These are phyloP conservation scores for Physcia stellaris DNA, from an alignment of 495 filamentous ascomycete genomes.

Conservation along the genomic window DNA sequence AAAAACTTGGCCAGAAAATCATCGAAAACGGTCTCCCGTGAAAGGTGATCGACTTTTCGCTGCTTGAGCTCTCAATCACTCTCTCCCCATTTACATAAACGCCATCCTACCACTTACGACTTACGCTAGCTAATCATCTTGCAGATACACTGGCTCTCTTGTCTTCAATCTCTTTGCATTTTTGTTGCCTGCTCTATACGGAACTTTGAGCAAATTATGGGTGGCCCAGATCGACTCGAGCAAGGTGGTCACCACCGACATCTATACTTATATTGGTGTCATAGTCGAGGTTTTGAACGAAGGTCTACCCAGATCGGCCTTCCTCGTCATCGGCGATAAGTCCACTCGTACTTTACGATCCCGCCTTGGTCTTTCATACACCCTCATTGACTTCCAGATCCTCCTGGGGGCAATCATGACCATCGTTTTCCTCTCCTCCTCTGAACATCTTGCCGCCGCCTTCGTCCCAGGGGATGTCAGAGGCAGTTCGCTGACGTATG, in stretches of 20 bases:
- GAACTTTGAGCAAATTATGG: slow-evolving; percentile 61
- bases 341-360: slow-evolving; percentile 34
- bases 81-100: no score
- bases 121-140: no score
- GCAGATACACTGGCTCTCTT: slow-evolving; percentile 41
- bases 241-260: slow-evolving; percentile 55
- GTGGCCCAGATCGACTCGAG: slow-evolving; percentile 53
- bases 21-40: no score
- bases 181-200: slow-evolving; percentile 53
- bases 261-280: slow-evolving; percentile 48
- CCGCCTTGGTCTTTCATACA: slow-evolving; percentile 47
- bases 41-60: no score
- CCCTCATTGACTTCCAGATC: slow-evolving; percentile 46
- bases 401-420: slow-evolving; percentile 46
- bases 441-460: slow-evolving; percentile 37
- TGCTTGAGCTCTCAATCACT: no score
- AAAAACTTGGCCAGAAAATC: no score
- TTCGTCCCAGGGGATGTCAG: slow-evolving; percentile 52
- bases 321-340: slow-evolving; percentile 57
- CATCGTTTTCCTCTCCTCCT: slow-evolving; percentile 43
- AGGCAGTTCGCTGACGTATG: slow-evolving; percentile 43
- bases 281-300: slow-evolving; percentile 61
- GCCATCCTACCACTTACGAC: no score
- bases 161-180: slow-evolving; percentile 52
- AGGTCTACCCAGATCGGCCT: slow-evolving; percentile 55